Conservation (phyloP, 2,329 filamentous ascomycete genomes). For the Trematosphaeria pertusa region DNA sequence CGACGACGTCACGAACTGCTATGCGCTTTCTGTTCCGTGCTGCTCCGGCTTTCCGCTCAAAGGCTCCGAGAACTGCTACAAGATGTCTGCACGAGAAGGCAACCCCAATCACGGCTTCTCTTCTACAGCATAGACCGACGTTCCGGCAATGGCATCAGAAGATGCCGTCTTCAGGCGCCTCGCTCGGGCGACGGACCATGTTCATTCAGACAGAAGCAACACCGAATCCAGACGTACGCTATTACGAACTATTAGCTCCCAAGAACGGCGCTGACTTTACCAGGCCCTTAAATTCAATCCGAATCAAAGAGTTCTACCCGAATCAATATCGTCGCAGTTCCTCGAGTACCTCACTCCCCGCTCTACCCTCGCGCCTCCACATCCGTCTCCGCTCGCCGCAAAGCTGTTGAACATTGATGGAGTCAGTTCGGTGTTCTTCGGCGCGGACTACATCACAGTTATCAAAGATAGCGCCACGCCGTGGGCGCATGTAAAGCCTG, state of each 20-base stretch:
- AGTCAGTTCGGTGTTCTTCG: constrained; percentile 94
- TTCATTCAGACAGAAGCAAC: constrained; percentile 98
- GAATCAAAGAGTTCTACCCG: constrained; percentile 83
- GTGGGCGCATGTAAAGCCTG: constrained; percentile 94
- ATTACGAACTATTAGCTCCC: too few species aligned
- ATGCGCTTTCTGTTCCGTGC: constrained; percentile 38
- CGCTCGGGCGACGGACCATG: constrained; percentile 68
- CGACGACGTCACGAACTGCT: constrained; percentile 33
- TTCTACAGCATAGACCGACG: constrained; percentile 38
- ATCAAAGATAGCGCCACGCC: constrained; percentile 87
- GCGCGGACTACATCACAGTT: constrained; percentile 93
- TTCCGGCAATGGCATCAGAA: constrained; percentile 32
- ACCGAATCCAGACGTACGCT: constrained; percentile 82
- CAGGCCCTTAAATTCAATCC: constrained; percentile 90
- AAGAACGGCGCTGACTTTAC: constrained; percentile 11
- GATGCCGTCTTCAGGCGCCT: constrained; percentile 14
- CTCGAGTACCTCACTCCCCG: constrained; percentile 92
- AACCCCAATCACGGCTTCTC: constrained; percentile 41
- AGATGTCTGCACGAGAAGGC: constrained; percentile 45
- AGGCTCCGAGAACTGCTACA: constrained; percentile 34
- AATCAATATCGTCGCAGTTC: constrained; percentile 74
- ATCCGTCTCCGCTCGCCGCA: constrained; percentile 89
- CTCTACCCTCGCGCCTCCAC: constrained; percentile 83
- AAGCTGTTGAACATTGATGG: constrained; percentile 93
- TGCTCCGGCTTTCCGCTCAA: constrained; percentile 27